phyloP scores from a whole-genome alignment of 1,284 basidiomycete species.

The Stereum hirsutum region DNA sequence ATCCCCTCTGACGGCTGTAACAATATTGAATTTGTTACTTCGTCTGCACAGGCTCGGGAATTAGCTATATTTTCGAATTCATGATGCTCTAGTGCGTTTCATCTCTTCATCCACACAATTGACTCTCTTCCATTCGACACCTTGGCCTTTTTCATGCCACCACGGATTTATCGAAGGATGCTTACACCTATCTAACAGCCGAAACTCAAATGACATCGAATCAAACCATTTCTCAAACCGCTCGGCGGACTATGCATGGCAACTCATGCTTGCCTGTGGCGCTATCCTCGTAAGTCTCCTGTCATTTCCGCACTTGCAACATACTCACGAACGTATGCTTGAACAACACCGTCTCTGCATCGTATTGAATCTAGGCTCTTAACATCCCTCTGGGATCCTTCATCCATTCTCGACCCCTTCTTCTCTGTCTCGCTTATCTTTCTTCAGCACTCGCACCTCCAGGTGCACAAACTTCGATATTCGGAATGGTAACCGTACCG shows the following conservation, averaged over 20 bases:
- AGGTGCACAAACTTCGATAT: constrained; percentile 58
- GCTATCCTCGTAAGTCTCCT: constrained; percentile 47
- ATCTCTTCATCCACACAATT: neutral
- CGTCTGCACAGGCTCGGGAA: constrained; percentile 33
- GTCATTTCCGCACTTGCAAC: constrained; percentile 2
- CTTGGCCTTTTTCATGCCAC: neutral
- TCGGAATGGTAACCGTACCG: constrained; percentile 67
- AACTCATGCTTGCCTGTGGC: constrained; percentile 47
- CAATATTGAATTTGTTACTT: too few relatives aligned
- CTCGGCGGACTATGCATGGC: constrained; percentile 70
- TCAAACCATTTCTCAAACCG: constrained; percentile 43
- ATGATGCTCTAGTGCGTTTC: constrained; percentile 68
- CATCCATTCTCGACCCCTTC: constrained; percentile 58
- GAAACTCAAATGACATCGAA: constrained; percentile 58
- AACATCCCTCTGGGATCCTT: constrained; percentile 56
- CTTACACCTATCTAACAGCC: constrained; percentile 28
- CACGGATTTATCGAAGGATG: neutral
- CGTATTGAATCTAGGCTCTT: constrained; percentile 40
- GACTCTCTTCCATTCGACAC: neutral
- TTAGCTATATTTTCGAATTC: constrained; percentile 66
- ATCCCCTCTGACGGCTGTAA: neutral
- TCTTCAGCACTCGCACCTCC: constrained; percentile 57
- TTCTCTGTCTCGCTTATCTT: constrained; percentile 63
- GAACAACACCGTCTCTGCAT: neutral
- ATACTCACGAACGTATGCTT: constrained; percentile 6